phyloP scores from a whole-genome alignment of 2,329 filamentous ascomycete species.

The Cryphonectria carpinicola region DNA sequence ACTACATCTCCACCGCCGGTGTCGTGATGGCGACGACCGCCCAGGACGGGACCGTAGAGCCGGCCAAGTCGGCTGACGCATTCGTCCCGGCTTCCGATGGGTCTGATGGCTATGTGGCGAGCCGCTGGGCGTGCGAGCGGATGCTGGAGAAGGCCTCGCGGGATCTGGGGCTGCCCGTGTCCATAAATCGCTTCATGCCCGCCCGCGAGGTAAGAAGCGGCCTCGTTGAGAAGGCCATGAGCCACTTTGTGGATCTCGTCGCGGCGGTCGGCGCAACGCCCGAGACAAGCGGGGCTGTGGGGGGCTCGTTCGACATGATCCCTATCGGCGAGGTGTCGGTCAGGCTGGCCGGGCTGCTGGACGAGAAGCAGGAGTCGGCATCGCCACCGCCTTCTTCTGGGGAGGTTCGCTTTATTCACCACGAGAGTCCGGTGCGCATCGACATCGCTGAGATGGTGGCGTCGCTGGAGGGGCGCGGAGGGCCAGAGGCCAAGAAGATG shows the following conservation, averaged over 20 bases:
- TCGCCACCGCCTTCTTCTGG: not conserved
- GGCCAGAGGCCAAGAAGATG: not conserved
- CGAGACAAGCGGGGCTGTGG: not conserved
- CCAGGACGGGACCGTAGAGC: not conserved
- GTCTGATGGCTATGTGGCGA: constrained; percentile 6
- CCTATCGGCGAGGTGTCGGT: not conserved
- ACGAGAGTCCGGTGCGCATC: not conserved
- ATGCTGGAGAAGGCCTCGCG: not conserved
- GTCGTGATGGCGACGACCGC: not conserved
- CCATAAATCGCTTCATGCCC: constrained; percentile 7
- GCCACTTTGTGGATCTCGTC: not conserved
- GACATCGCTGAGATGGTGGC: not conserved
- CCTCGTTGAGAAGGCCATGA: not conserved
- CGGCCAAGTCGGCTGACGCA: not conserved
- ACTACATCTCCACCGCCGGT: constrained; percentile 37
- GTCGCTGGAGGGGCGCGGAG: not conserved
- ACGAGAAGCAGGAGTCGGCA: not conserved
- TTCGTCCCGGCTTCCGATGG: constrained; percentile 9
- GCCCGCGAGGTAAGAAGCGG: not conserved
- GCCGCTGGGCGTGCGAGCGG: constrained; percentile 8
- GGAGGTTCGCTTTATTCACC: not conserved
- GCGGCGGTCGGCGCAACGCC: not conserved
- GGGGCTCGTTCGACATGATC: not conserved
- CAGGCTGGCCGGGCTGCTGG: not conserved
- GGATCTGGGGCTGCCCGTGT: not conserved